Conservation (phyloP, 495 filamentous ascomycete species). For the Hypomontagnella monticulosa region DNA sequence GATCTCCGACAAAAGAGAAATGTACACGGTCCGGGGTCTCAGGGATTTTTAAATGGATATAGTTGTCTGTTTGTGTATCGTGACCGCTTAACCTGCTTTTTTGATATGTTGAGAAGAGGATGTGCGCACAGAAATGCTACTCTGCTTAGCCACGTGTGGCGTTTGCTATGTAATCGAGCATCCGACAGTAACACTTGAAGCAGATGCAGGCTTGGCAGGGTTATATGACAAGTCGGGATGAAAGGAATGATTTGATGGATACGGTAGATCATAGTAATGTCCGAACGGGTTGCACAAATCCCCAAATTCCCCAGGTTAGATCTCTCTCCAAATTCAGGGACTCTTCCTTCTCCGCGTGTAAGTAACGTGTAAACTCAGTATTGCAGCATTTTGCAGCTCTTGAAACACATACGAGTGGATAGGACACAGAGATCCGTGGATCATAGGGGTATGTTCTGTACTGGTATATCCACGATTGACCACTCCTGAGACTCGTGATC, state of each 20-base stretch:
- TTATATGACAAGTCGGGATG: background rate
- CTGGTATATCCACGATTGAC: slow-evolving; percentile 30
- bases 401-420: slow-evolving; percentile 20
- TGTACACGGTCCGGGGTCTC: too few relatives aligned
- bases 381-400: slow-evolving; percentile 35
- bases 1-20: too few relatives aligned
- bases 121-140: too few relatives aligned
- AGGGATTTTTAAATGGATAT: too few relatives aligned
- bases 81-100: too few relatives aligned
- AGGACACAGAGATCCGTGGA: background rate
- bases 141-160: too few relatives aligned
- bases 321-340: background rate
- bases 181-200: too few relatives aligned
- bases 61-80: too few relatives aligned
- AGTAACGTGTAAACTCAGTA: background rate
- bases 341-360: background rate
- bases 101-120: too few relatives aligned
- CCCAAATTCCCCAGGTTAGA: slow-evolving; percentile 20
- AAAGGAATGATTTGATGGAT: background rate
- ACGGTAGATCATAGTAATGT: background rate
- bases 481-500: slow-evolving; percentile 18
- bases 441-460: background rate
- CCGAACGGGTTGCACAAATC: slow-evolving; percentile 17
- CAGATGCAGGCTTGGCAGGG: too few relatives aligned
- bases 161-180: too few relatives aligned